phyloP scores from a whole-genome alignment of 768 basidiomycete species.

The Pulveroboletus sp. region DNA sequence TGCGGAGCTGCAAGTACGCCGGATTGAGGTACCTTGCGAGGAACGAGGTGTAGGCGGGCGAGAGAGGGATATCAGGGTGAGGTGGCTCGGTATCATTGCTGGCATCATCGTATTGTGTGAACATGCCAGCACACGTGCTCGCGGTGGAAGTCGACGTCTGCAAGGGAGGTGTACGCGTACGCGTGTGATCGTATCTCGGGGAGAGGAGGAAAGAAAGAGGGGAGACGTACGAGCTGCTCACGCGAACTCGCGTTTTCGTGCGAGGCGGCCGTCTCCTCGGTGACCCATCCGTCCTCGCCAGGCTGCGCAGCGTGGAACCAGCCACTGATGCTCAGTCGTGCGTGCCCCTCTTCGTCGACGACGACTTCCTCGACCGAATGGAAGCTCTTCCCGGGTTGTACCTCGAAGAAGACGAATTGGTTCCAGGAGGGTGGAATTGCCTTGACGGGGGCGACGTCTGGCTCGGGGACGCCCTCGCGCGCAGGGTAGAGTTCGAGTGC shows the following conservation, averaged over 20 bases:
- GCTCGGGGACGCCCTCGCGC: conserved; percentile 56
- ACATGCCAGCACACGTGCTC: conserved; percentile 29
- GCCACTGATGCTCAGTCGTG: conserved; percentile 85
- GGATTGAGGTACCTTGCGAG: conserved; percentile 85
- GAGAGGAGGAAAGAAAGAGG: conserved; percentile 5
- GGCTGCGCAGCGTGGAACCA: conserved; percentile 97
- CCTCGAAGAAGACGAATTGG: conserved; percentile 83
- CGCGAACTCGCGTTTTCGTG: conserved; percentile 83
- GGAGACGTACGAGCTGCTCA: conserved; percentile 81
- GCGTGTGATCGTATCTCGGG: conserved; percentile 3
- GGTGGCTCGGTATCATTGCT: conserved; percentile 37
- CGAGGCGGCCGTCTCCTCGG: conserved; percentile 41
- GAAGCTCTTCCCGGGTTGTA: conserved; percentile 94
- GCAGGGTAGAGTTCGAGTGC: conserved; percentile 91
- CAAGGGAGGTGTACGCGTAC: conserved; percentile 4
- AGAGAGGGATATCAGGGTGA: conserved; percentile 49
- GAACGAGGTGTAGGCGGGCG: conserved; percentile 59
- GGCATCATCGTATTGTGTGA: conserved; percentile 48
- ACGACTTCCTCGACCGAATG: conserved; percentile 97
- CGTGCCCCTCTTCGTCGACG: conserved; percentile 64
- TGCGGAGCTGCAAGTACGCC: conserved; percentile 79
- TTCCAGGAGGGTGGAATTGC: conserved; percentile 80
- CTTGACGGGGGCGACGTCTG: conserved; percentile 59
- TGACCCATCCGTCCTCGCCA: too few species aligned
- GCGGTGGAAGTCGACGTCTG: conserved; percentile 58